Conservation (phyloP, 345 rosid species). For the Hypericum androsaemum region DNA sequence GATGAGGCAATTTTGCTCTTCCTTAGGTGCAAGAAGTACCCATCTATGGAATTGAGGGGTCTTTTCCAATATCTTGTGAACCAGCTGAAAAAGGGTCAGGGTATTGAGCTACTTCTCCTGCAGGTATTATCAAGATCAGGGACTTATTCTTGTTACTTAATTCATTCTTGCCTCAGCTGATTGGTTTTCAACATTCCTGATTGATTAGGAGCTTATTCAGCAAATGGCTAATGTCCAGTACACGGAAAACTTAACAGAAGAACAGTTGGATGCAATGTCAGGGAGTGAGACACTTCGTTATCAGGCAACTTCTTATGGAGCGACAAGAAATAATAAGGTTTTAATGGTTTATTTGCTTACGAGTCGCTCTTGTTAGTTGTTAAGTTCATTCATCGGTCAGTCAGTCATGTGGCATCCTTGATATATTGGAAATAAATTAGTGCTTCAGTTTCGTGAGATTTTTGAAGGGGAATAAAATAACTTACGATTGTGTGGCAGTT, state of each 20-base stretch:
- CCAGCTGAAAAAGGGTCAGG: constrained; percentile 90
- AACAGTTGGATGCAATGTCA: constrained; percentile 98
- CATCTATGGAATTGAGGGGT: constrained; percentile 97
- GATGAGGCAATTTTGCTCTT: background rate
- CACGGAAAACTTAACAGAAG: constrained; percentile 95
- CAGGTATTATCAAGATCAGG: constrained; percentile 45
- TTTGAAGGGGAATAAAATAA: no score
- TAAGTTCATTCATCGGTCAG: background rate
- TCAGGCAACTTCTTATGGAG: constrained; percentile 90
- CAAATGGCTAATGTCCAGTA: constrained; percentile 99
- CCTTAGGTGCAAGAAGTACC: constrained; percentile 92
- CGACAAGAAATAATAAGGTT: constrained; percentile 92
- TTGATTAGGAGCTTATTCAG: constrained; percentile 79
- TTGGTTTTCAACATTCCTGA: constrained; percentile 15
- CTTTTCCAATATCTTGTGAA: constrained; percentile 97
- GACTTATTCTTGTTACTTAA: constrained; percentile 11
- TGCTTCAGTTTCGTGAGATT: no score
- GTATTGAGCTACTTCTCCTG: constrained; percentile 91
- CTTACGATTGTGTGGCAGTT: no score
- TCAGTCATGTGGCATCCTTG: no score
- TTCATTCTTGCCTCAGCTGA: constrained; percentile 4
- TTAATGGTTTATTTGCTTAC: background rate
- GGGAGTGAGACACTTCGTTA: constrained; percentile 96
- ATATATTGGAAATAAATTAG: no score
- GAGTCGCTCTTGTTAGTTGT: background rate